Base-by-base conservation (phyloP, 1,284 basidiomycete genomes). In the Cutaneotrichosporon sp. region DNA sequence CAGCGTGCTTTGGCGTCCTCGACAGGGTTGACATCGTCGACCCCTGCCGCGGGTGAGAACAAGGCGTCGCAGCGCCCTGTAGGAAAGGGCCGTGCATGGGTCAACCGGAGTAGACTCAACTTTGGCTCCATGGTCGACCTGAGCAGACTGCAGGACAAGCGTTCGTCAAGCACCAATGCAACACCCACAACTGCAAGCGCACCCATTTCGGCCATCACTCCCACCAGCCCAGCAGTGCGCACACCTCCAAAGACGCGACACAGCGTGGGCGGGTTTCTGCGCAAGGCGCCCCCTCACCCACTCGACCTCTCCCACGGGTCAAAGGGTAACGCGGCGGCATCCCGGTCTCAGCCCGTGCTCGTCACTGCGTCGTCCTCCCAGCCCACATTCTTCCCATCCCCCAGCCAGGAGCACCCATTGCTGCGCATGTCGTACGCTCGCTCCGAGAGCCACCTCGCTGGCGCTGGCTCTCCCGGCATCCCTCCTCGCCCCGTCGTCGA, bases 51-150 rank as follows among this genome's bases (percentile, higher is more conserved):
- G 26, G 26, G 26, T 30, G 26, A 30, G 26, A 30, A 30, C 26
- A 30, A 30, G 26, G 26, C 26, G 26, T 30, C 26, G 5, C 10
- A 5, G 10, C 26, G 43, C 43, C 14, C 43, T 8, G 41, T 22
- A 9, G 42, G n/a, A 10, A 44, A 44, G 42, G 9, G 18, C n/a
- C 17, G 43, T 17, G 17, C 43, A 21, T 46, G 45, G 45, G 45
- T 46, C 34, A 46, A 46, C 8, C 56, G 56, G 35, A 52, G 49
- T 22, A 48, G 47, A 10, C 52, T 58, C 21, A 52, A 55, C 47
- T 58, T 59, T 54, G 57, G 57, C 8, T 59, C 57, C 18, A 55
- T 59, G 54, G 57, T 59, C 23, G 54, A 59, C 42, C 46, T 59
- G 0, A 44, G 43, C 12, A 53, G 57, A 18, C 21, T 36, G 1